Evolutionary conservation across 2,329 filamentous ascomycete genomes (phyloP).

Genomic region (Beauveria sp.): DNA sequence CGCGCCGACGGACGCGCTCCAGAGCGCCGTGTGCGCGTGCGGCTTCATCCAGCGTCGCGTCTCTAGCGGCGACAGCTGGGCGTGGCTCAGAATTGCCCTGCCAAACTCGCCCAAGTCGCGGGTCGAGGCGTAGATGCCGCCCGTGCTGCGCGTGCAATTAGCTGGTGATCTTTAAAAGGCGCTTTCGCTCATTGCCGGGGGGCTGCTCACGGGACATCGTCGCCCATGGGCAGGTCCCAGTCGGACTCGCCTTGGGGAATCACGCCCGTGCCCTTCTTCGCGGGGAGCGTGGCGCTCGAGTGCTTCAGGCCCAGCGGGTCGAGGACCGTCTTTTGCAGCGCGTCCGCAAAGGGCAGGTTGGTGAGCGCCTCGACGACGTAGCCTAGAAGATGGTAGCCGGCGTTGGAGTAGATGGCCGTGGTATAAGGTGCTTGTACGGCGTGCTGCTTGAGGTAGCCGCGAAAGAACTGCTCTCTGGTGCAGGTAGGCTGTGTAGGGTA

Average conservation of each 20-base stretch:
- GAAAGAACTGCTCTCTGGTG: conserved; percentile 13
- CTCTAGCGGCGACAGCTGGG: conserved; percentile 24
- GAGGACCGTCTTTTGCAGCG: conserved; percentile 7
- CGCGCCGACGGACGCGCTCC: conserved; percentile 23
- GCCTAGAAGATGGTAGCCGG: conserved; percentile 17
- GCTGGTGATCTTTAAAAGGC: background rate
- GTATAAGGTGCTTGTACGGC: conserved; percentile 15
- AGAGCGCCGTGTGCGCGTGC: conserved; percentile 10
- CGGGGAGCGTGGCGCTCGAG: background rate
- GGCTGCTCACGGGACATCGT: background rate
- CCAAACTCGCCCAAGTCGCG: conserved; percentile 17
- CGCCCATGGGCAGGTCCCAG: background rate
- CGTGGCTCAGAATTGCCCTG: conserved; percentile 15
- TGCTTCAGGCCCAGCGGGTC: conserved; percentile 8
- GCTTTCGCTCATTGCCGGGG: no score
- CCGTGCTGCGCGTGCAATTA: background rate
- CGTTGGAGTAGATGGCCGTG: conserved; percentile 17
- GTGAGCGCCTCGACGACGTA: conserved; percentile 18
- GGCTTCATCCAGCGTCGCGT: conserved; percentile 22
- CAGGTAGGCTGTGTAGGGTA: background rate
- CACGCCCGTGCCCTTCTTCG: background rate
- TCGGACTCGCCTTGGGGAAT: background rate
- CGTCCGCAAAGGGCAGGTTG: conserved; percentile 13
- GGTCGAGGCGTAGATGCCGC: background rate
- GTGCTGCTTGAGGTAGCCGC: conserved; percentile 12